A percentile compares a stretch with the other conserved stretches of the same genome.
phyloP scores from a whole-genome alignment of 1,284 basidiomycete genomes.

The Exsudoporus floridanus region DNA sequence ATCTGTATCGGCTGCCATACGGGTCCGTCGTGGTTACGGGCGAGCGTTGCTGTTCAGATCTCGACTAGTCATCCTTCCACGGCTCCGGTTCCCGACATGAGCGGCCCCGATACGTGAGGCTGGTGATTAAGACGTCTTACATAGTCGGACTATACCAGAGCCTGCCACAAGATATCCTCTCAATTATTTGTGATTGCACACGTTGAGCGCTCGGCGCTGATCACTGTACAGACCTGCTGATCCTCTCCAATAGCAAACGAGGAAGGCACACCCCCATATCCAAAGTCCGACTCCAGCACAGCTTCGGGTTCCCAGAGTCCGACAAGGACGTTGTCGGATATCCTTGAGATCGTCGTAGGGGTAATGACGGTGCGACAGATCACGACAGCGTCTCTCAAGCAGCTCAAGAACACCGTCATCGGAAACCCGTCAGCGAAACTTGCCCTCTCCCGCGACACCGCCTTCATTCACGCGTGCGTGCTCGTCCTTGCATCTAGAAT shows the following conservation, averaged over 20 bases:
- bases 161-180: no score
- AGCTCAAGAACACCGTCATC: constrained; percentile 69
- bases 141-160: no score
- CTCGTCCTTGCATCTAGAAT: background rate
- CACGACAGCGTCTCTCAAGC: constrained; percentile 50
- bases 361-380: constrained; percentile 42
- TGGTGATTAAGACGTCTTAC: no score
- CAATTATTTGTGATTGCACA: no score
- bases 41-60: background rate
- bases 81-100: constrained; percentile 18
- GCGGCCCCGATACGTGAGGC: no score
- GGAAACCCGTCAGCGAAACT: constrained; percentile 72
- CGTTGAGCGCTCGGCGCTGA: no score
- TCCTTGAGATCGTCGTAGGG: background rate
- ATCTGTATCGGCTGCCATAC: constrained; percentile 14
- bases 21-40: background rate
- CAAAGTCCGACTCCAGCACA: background rate
- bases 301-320: no score
- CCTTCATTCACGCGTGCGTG: constrained; percentile 54
- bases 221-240: no score
- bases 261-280: no score
- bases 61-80: background rate
- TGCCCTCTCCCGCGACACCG: constrained; percentile 51
- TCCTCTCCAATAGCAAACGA: no score
- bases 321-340: no score